Conservation (phyloP, 2,329 filamentous ascomycete genomes). For the Aspergillus sp. region DNA sequence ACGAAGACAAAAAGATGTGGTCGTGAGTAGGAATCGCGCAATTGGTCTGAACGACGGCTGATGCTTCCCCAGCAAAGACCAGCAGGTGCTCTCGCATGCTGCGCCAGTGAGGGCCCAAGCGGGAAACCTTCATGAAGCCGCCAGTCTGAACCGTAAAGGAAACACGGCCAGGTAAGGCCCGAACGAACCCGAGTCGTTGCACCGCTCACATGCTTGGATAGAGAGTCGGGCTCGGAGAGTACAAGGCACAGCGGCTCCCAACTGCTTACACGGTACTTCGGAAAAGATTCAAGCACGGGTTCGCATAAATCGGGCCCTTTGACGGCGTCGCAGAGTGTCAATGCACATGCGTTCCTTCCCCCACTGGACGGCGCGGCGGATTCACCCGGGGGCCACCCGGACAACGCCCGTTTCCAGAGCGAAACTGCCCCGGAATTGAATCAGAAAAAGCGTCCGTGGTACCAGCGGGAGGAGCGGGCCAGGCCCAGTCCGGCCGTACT, state of each 20-base stretch:
- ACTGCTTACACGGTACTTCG: constrained; percentile 14
- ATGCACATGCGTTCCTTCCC: constrained; percentile 21
- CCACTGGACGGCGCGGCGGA: constrained; percentile 21
- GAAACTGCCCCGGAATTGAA: background rate
- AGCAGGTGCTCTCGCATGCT: background rate
- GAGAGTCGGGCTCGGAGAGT: constrained; percentile 1
- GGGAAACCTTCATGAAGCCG: constrained; percentile 1
- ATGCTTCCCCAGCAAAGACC: background rate
- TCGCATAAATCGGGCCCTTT: constrained; percentile 19
- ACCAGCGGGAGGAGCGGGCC: constrained; percentile 7
- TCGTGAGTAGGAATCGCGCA: background rate
- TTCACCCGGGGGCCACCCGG: constrained; percentile 1
- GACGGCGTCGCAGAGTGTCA: constrained; percentile 20
- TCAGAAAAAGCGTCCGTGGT: constrained; percentile 3
- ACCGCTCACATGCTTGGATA: background rate
- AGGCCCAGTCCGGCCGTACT: constrained; percentile 12
- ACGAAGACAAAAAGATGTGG: background rate
- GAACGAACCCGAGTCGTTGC: background rate
- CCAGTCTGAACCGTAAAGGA: constrained; percentile 3
- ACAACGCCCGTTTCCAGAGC: background rate
- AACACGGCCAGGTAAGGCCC: background rate
- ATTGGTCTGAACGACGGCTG: background rate
- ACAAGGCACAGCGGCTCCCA: constrained; percentile 8
- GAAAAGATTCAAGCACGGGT: constrained; percentile 9
- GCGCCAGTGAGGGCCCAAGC: constrained; percentile 1